These are phyloP conservation scores for Alternaria sp. DNA, from an alignment of 2,329 filamentous ascomycete species.

Conservation along the genomic window DNA sequence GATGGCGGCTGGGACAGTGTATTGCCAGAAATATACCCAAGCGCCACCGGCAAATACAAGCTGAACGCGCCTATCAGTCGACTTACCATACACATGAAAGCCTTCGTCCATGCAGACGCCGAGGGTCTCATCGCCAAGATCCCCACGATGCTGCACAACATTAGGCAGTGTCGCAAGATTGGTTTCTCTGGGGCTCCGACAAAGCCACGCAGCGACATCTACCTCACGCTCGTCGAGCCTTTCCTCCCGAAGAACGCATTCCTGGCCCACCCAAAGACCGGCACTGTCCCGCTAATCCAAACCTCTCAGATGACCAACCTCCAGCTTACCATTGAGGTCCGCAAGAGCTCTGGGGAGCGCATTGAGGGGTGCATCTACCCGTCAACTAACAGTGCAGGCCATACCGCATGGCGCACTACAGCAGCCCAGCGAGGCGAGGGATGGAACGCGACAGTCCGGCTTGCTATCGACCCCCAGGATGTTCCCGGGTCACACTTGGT, in stretches of 20 bases:
- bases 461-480: conserved; percentile 78
- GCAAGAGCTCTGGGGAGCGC: conserved; percentile 76
- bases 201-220: conserved; percentile 90
- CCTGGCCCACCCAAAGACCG: conserved; percentile 74
- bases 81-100: conserved; percentile 77
- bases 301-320: conserved; percentile 73
- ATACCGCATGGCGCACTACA: conserved; percentile 88
- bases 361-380: conserved; percentile 88
- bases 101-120: conserved; percentile 78
- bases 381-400: conserved; percentile 77
- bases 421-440: conserved; percentile 77
- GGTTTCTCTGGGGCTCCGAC: conserved; percentile 93
- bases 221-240: conserved; percentile 82
- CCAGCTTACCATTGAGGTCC: conserved; percentile 88
- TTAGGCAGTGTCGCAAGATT: conserved; percentile 83
- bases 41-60: conserved; percentile 74
- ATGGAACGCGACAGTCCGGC: conserved; percentile 87
- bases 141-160: conserved; percentile 82
- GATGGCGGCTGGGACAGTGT: conserved; percentile 75
- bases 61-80: conserved; percentile 75
- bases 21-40: conserved; percentile 69
- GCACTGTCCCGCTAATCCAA: conserved; percentile 76
- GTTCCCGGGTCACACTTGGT: conserved; percentile 85
- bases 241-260: conserved; percentile 72
- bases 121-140: conserved; percentile 83